Evolutionary conservation across 805 yeast species (phyloP).

Genomic region (Candida namnaoensis): DNA sequence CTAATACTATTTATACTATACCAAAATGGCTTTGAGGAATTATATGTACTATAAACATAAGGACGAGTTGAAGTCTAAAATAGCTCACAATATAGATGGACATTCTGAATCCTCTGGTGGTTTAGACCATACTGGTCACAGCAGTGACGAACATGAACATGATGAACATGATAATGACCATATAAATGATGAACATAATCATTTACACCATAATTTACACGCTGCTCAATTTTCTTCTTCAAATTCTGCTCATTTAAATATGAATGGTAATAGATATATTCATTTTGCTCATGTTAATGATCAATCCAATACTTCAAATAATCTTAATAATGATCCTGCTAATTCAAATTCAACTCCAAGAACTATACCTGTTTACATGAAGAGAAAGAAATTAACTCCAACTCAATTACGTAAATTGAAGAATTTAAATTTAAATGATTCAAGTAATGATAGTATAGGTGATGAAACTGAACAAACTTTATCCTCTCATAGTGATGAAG

Average conservation of each 20-base stretch:
- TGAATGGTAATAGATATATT: too few relatives aligned
- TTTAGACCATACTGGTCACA: too few relatives aligned
- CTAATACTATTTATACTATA: too few relatives aligned
- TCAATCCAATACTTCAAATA: background rate
- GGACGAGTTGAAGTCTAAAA: constrained; percentile 24
- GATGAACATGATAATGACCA: too few relatives aligned
- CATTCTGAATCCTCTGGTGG: background rate
- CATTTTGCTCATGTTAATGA: too few relatives aligned
- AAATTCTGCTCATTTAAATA: too few relatives aligned
- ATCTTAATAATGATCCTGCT: background rate
- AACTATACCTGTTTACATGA: background rate
- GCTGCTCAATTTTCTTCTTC: too few relatives aligned
- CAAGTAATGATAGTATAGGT: background rate
- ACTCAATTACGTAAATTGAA: constrained; percentile 17
- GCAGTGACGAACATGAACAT: too few relatives aligned
- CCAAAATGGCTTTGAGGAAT: constrained; percentile 33
- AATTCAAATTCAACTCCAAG: constrained; percentile 5
- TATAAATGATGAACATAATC: too few relatives aligned
- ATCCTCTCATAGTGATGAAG: background rate
- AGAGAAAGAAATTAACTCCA: constrained; percentile 13
- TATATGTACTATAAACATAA: constrained; percentile 33
- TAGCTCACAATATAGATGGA: constrained; percentile 18
- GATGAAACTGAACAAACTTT: background rate
- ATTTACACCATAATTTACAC: too few relatives aligned
- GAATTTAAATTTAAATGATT: constrained; percentile 2